Base-by-base conservation (phyloP, 148 eudicot genomes). In the Pouteria glomerata region DNA sequence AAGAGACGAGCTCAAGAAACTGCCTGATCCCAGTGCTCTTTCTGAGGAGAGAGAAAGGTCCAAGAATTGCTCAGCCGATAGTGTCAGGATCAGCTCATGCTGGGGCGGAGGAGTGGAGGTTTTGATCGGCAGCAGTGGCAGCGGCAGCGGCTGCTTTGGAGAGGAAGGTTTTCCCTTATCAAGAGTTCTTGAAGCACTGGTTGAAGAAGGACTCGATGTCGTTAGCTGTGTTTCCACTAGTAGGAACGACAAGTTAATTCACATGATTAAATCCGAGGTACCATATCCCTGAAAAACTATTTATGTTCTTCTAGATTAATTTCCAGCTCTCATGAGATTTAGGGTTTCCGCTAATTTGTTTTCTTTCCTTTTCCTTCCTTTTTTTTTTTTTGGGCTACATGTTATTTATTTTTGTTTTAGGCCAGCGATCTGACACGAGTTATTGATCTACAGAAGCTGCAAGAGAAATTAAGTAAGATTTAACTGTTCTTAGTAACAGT, bases 201-300 rank as follows among this genome's bases (percentile, higher is more conserved):
- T 57, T 47, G 61, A 67, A 30, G 73, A 81, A 72, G 85, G 83
- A 3, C 73, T 86, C 27, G 58, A 73, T 61, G 78, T 86, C 47
- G 79, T 77, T 48, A 82, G 78, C 65, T 82, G 83, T 71, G 73
- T 76, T 72, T 80, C 93, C 19, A 68, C 86, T 15, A 75, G 19
- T 71, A 44, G 61, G 3, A 79, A 80, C 64, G 73, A 70, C 11
- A 75, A 66, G n/a, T 57, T 81, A 69, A 39, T 84, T 6, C 74
- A 86, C 30, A 78, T 50, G 5, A 84, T 88, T 34, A 82, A 76
- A 55, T 66, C 83, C 34, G 82, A 86, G 93, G 92, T 88, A 81
- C 24, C n/a, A n/a, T 19, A 6, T 21, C 48, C 4, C 21, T 60
- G 44, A 39, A 39, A 39, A 4, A 39, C 44, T 39, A 39, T 10